phyloP scores from a whole-genome alignment of 208 protist genomes.

The Crithidia brevicula region DNA sequence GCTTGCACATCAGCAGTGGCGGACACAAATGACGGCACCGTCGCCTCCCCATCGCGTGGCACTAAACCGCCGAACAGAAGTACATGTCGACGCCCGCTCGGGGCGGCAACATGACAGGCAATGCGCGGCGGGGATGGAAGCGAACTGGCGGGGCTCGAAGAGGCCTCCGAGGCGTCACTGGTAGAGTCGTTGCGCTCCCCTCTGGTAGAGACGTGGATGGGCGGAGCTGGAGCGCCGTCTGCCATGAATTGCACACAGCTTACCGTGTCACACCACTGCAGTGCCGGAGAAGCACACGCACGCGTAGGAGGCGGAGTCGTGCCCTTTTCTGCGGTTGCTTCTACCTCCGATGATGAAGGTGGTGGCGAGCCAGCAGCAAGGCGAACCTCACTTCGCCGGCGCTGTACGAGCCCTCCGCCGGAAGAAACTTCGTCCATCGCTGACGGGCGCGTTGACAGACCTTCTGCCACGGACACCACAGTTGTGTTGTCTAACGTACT shows the following conservation, averaged over 20 bases:
- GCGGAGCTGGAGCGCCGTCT: constrained; percentile 22
- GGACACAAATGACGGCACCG: constrained; percentile 1
- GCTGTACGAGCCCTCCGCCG: constrained; percentile 22
- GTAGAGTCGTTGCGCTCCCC: too few species aligned
- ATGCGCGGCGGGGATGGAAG: constrained; percentile 48
- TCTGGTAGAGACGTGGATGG: constrained; percentile 19
- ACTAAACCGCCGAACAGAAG: constrained; percentile 54
- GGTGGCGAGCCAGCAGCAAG: constrained; percentile 1
- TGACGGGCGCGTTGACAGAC: neutral
- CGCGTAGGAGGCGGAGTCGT: too few species aligned
- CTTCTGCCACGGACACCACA: constrained; percentile 1
- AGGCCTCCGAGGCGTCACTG: too few species aligned
- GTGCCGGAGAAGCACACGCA: neutral
- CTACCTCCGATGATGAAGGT: too few species aligned
- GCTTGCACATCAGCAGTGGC: constrained; percentile 44
- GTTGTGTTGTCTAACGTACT: neutral
- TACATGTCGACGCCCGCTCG: constrained; percentile 37
- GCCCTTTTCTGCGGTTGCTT: too few species aligned
- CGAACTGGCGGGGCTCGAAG: too few species aligned
- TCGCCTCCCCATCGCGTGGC: constrained; percentile 1
- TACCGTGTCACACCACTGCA: constrained; percentile 26
- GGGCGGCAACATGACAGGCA: constrained; percentile 55
- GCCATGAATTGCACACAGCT: constrained; percentile 18
- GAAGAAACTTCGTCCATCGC: neutral
- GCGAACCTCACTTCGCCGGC: constrained; percentile 26